Evolutionary conservation across 2,329 filamentous ascomycete genomes (phyloP), one percentile per base, ranked within the genome.

Genomic region (Gnomoniopsis sp.): DNA sequence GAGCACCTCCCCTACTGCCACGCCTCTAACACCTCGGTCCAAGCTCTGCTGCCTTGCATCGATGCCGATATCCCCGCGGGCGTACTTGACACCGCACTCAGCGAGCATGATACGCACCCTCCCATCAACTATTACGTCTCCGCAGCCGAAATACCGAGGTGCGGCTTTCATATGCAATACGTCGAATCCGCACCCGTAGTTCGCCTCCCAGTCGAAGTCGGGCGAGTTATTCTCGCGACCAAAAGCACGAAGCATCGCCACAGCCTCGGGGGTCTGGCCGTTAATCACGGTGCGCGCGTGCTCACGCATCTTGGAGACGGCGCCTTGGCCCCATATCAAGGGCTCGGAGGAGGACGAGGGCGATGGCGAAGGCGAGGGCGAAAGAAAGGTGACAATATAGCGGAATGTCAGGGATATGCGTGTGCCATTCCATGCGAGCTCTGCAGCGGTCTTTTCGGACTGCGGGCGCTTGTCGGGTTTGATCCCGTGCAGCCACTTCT

Each of bases 341-440:
- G 77, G 77, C 43, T 83, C 79, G n/a, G 84, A 78, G 3, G 78
- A 76, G 8, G 23, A n/a, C n/a, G 23, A 19, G 8, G 46, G 21
- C 14, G 21, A 6, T 34, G 44, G 23, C 47, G 34, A 15, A 19
- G n/a, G 41, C 17, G 34, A 17, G 6, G 48, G 55, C 14, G n/a
- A 38, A 33, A 96, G 74, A 68, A 91, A 98, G 0, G 95, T 99
- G 2, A 87, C 91, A 63, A 99, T 97, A 23, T 85, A 81, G 48
- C 95, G 83, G 71, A 99, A 98, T 0, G 95, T 99, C 38, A 99
- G 79, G 50, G 90, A 96, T 69, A 99, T 96, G 49, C 95, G 88
- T 49, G 87, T 86, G 7, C 92, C 89, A 6, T 77, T 78, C 67
- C 84, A 91, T 0, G 89, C 88, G 44, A 86, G 81, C 70, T 98